phyloP scores from a whole-genome alignment of 805 yeast species.

The Saccharomycopsis microspora region DNA sequence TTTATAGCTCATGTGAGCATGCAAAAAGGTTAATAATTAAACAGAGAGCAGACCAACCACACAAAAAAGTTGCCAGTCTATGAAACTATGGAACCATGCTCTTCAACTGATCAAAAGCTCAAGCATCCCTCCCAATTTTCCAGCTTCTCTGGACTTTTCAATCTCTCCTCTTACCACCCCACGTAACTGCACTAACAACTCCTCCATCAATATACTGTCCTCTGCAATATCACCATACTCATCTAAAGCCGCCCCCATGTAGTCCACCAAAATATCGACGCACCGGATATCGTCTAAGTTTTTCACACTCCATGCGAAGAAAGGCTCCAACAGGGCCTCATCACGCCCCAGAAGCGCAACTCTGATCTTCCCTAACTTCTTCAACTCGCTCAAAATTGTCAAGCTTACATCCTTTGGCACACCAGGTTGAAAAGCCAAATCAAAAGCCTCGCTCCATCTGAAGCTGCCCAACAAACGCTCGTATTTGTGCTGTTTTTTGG shows the following conservation, averaged over 20 bases:
- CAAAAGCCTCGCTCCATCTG: slow-evolving; percentile 89
- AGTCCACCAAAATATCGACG: slow-evolving; percentile 52
- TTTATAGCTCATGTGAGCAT: no score
- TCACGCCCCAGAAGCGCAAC: slow-evolving; percentile 75
- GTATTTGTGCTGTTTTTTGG: slow-evolving; percentile 63
- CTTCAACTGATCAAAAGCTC: slow-evolving; percentile 48
- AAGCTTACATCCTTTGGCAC: slow-evolving; percentile 70
- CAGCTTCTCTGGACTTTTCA: slow-evolving; percentile 74
- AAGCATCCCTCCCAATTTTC: slow-evolving; percentile 86
- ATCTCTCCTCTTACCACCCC: slow-evolving; percentile 59
- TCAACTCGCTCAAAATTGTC: slow-evolving; percentile 77
- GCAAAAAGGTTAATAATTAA: no score
- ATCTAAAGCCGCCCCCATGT: slow-evolving; percentile 54
- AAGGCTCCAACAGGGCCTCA: slow-evolving; percentile 75
- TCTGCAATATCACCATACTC: slow-evolving; percentile 69
- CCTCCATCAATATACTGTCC: slow-evolving; percentile 66
- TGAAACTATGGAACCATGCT: background rate
- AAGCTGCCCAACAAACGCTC: slow-evolving; percentile 80
- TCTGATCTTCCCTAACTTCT: slow-evolving; percentile 79
- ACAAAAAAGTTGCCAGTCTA: no score
- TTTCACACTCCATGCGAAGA: slow-evolving; percentile 72
- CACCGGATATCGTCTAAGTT: slow-evolving; percentile 73
- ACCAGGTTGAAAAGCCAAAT: slow-evolving; percentile 72
- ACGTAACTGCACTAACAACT: slow-evolving; percentile 48
- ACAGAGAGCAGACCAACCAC: no score